Base-by-base conservation (phyloP, 2,329 filamentous ascomycete genomes). In the Penicillium digitatum region DNA sequence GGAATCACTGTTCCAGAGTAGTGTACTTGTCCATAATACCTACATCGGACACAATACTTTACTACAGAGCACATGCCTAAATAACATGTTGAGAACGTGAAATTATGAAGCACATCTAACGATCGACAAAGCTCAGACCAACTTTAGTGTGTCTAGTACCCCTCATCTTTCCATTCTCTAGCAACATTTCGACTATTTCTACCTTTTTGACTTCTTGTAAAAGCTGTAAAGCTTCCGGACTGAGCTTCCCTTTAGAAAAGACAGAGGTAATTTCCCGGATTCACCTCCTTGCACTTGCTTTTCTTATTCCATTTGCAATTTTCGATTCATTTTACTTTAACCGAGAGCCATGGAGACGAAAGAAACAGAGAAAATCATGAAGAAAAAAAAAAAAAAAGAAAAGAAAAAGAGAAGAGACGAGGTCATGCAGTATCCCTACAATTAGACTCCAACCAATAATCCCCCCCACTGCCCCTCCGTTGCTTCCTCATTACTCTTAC, bases 81-180 rank as follows among this genome's bases (percentile, higher is more conserved):
- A n/a, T n/a, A n/a, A n/a, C n/a, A n/a, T n/a, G n/a, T n/a, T n/a
- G n/a, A n/a, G n/a, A n/a, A n/a, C n/a, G 38, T 44, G 42, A 12
- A 44, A 44, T 34, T 24, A n/a, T 22, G 27, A 46, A 32, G 40
- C 16, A 18, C 34, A 20, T 11, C 34, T 14, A 32, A 35, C 51
- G 52, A 55, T 55, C 52, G 43, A 58, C 31, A 32, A 46, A 56
- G 48, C 24, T 51, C 26, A 42, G 35, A 58, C 50, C 31, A 52
- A 29, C 44, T 22, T 47, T 48, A 52, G 43, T 44, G n/a, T 32
- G 14, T 42, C 26, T 37, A 22, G 31, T 43, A 56, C 44, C 49
- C 54, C 50, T 42, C 49, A 42, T 38, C 24, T 44, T 32, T 34
- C 42, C 24, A 48, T 47, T 20, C 40, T 44, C 37, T 35, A 32